These are phyloP conservation scores for Rhodotorula mucilaginosa DNA, from an alignment of 1,284 basidiomycete genomes.

Conservation along the genomic window DNA sequence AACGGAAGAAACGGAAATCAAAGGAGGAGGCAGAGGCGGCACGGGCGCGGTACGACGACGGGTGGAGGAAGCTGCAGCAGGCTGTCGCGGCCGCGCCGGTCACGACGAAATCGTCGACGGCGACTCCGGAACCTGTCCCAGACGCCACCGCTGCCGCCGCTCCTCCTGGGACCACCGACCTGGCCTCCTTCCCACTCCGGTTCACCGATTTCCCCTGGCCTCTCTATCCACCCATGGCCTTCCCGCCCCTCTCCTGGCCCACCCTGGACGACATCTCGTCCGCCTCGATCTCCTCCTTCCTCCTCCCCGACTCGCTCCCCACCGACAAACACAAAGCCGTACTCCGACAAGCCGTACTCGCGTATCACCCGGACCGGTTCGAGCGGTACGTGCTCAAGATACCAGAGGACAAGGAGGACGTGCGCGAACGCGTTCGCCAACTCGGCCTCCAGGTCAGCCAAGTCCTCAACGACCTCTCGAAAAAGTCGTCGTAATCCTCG, in stretches of 20 bases:
- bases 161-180: not conserved
- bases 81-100: slow-evolving; percentile 8
- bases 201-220: slow-evolving; percentile 40
- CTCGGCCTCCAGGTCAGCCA: slow-evolving; percentile 31
- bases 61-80: slow-evolving; percentile 29
- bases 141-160: not conserved
- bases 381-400: slow-evolving; percentile 23
- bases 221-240: slow-evolving; percentile 29
- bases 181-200: slow-evolving; percentile 14
- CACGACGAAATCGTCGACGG: not conserved
- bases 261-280: slow-evolving; percentile 17
- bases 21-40: slow-evolving; percentile 19
- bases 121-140: not conserved
- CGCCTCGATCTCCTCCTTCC: slow-evolving; percentile 22
- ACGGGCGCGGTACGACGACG: slow-evolving; percentile 20
- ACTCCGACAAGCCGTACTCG: slow-evolving; percentile 29
- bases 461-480: slow-evolving; percentile 35
- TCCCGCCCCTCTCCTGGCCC: slow-evolving; percentile 47
- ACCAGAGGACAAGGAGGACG: slow-evolving; percentile 25
- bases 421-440: slow-evolving; percentile 26
- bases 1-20: slow-evolving; percentile 47
- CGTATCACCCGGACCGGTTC: slow-evolving; percentile 40
- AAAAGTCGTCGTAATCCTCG: not conserved
- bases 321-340: slow-evolving; percentile 13
- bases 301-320: slow-evolving; percentile 17